Base-by-base conservation (phyloP, 345 rosid species). In the Euphorbia tirucalli region DNA sequence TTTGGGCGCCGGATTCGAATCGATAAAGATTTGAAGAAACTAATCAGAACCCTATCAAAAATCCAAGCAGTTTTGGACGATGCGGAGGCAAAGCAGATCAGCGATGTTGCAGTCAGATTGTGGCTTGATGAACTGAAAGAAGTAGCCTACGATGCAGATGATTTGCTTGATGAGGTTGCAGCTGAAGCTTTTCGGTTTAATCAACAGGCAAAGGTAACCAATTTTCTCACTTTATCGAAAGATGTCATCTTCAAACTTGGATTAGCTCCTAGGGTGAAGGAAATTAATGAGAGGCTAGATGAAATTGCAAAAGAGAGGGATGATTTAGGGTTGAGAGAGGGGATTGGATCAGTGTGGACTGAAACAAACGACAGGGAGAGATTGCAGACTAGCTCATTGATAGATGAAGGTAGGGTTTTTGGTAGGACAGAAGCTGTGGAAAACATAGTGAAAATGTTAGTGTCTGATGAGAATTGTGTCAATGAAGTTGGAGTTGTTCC, bases 101-200 rank as follows among this genome's bases (percentile, higher is more conserved):
- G 18, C 24, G 67, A 50, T 22, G 4, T 1, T 11, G 2, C 64
- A 13, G 72, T 78, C 32, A 63, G 64, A 30, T 0, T 32, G 15
- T 81, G 81, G 81, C 76, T 81, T 0, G 8, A 60, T 18, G 68
- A 55, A 2, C 79, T 81, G 31, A 71, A 48, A 49, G 68, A 77
- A 21, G 65, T 77, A 2, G 72, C 69, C 3, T 76, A 18, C 25
- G 67, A 68, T 55, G 74, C 74, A 0, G 76, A 75, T 13, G 82
- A 82, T 39, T 11, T 78, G 19, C 52, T 81, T 3, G 77, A 77
- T 44, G 77, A 72, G 49, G 58, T 72, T 41, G 69, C 62, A 21
- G 73, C 71, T 15, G 65, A 62, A 62, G 81, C 74, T n/a, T 57
- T 24, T 19, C 60, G 46, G 31, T 61, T 19, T 15, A 54, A 63